phyloP scores from a whole-genome alignment of 768 basidiomycete genomes.

The Pulveroboletus sp. region DNA sequence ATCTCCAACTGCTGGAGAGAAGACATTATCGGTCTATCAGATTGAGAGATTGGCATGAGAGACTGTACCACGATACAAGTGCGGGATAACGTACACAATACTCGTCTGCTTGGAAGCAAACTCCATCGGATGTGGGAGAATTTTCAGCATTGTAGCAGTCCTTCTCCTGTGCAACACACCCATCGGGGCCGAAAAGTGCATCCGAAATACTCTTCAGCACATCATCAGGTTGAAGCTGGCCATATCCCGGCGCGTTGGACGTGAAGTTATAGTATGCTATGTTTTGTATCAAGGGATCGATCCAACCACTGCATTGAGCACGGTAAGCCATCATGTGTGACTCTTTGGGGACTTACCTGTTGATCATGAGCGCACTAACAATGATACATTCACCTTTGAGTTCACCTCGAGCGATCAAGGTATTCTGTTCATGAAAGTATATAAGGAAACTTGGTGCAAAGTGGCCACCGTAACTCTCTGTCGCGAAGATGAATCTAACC shows the following conservation, averaged over 20 bases:
- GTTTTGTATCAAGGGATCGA: slow-evolving; percentile 63
- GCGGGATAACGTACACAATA: slow-evolving; percentile 48
- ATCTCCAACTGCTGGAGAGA: slow-evolving; percentile 49
- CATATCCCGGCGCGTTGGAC: slow-evolving; percentile 62
- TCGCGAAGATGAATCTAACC: slow-evolving; percentile 56
- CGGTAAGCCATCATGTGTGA: background rate
- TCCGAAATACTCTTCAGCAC: slow-evolving; percentile 47
- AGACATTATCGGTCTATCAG: slow-evolving; percentile 48
- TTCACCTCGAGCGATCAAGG: slow-evolving; percentile 41
- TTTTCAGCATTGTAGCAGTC: slow-evolving; percentile 58
- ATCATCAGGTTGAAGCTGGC: slow-evolving; percentile 50
- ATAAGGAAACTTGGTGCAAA: slow-evolving; percentile 65
- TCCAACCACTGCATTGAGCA: slow-evolving; percentile 50
- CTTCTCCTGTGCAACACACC: slow-evolving; percentile 54
- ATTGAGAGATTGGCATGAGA: background rate
- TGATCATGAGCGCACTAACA: slow-evolving; percentile 63
- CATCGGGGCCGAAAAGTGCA: slow-evolving; percentile 44
- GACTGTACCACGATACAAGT: too few relatives aligned
- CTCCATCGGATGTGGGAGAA: slow-evolving; percentile 41
- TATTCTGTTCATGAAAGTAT: slow-evolving; percentile 63
- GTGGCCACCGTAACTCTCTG: slow-evolving; percentile 69
- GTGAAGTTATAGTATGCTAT: slow-evolving; percentile 62
- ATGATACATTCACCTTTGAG: slow-evolving; percentile 49
- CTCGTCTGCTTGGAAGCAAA: slow-evolving; percentile 50
- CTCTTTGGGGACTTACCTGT: slow-evolving; percentile 49